Evolutionary conservation across 768 basidiomycete species (phyloP).

Genomic region (Sutorius australiensis): DNA sequence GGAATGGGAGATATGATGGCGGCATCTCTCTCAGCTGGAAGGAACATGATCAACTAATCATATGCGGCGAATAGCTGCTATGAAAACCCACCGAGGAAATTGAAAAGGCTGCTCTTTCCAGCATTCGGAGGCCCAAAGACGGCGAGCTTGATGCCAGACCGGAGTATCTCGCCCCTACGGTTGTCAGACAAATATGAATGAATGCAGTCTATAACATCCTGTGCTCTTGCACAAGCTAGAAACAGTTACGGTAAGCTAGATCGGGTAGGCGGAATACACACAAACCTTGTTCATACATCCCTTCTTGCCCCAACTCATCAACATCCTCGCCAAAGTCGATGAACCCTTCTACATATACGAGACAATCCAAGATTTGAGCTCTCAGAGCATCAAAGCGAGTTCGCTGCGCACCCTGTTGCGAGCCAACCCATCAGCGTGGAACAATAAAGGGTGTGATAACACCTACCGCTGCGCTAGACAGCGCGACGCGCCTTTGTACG

Average conservation of each 20-base stretch:
- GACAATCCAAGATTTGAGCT: conserved; percentile 60
- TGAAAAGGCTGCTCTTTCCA: conserved; percentile 88
- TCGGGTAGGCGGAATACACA: neutral
- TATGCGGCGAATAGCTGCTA: neutral
- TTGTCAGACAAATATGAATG: conserved; percentile 60
- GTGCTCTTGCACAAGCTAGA: conserved; percentile 53
- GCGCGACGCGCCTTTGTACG: conserved; percentile 68
- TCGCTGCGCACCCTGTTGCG: conserved; percentile 57
- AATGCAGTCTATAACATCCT: conserved; percentile 49
- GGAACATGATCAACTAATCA: neutral
- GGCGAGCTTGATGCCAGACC: conserved; percentile 75
- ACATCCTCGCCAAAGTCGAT: conserved; percentile 89
- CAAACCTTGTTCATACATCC: conserved; percentile 67
- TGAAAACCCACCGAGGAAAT: conserved; percentile 62
- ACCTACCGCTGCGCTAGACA: conserved; percentile 65
- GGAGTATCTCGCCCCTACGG: conserved; percentile 77
- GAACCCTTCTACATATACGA: conserved; percentile 80
- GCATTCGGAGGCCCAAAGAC: conserved; percentile 94
- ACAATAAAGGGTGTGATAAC: neutral
- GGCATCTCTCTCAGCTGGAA: conserved; percentile 77
- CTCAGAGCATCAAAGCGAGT: conserved; percentile 62
- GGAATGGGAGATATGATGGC: conserved; percentile 87
- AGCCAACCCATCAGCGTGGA: neutral
- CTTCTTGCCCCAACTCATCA: conserved; percentile 79
- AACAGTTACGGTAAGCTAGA: neutral